Base-by-base conservation (phyloP, 2,329 filamentous ascomycete species). In the Fusarium sp. region DNA sequence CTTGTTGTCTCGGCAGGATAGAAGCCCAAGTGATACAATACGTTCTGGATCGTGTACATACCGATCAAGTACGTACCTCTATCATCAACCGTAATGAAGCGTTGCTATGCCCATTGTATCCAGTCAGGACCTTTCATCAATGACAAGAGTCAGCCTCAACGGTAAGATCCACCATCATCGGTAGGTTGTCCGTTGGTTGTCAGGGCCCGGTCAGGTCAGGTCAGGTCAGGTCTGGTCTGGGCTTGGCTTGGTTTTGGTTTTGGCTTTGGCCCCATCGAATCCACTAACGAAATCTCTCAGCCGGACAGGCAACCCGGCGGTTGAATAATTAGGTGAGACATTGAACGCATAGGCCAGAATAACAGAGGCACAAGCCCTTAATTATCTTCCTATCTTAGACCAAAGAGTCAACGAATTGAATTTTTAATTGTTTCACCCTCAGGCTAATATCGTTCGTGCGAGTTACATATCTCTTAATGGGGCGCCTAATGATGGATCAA, bases 261-360 rank as follows among this genome's bases (percentile, higher is more conserved):
- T 47, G 28, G 23, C 59, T 60, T 65, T 47, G 28, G 23, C 33
- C 13, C 28, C 23, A 12, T 34, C n/a, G 16, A 54, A 56, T 41
- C 61, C 66, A 63, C 67, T 50, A 72, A 66, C 56, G 33, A 69
- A 69, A 53, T 51, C 53, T 57, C 69, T 57, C 69, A 64, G 55
- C 47, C 57, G 41, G 33, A 58, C 65, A 72, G 44, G 70, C 66
- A 50, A 38, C 47, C 23, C 6, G 33, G n/a, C 34, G 26, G 16
- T 26, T 50, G 47, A 50, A 50, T 23, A 18, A 50, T 38, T 37
- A 38, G 20, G 15, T 38, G 23, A 50, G 34, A 38, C 23, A 38
- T 15, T 6, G 33, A n/a, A 18, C n/a, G n/a, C 15, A 18, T 26
- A 50, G 38, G 34, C 15, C 34, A 50, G 8, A 38, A 50, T 15